Evolutionary conservation across 2,329 filamentous ascomycete genomes (phyloP), one percentile per base, ranked within the genome.

Genomic region (Fusarium sterilihyphosum): DNA sequence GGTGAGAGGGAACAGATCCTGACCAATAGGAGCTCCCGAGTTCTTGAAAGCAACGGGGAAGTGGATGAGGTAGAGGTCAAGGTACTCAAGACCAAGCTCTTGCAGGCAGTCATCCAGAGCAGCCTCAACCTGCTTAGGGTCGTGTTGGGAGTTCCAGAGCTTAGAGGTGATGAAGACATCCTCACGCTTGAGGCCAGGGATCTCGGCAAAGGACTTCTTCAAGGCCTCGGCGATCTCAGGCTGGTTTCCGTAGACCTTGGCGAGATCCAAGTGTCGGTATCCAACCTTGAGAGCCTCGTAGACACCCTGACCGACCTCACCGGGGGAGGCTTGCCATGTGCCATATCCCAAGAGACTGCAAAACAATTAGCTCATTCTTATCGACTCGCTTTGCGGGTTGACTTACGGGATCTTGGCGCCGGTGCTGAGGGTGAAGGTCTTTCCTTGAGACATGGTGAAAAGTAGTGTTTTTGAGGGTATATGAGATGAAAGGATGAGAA

Each of bases 311-410:
- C 49, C 49, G 12, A 52, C 49, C n/a, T 52, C 49, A 52, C 49
- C 49, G 8, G 49, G 49, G 0, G 49, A 52, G 17, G 49, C 49
- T 20, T 52, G 49, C 49, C 49, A 52, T 52, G 49, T 52, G 31
- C 49, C 49, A n/a, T 52, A 52, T 6, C 49, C 49, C 49, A 52
- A 1, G 9, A 52, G 49, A 35, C 49, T 52, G 12, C 4, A 2
- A 5, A 35, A 35, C 29, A 52, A 52, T 52, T 52, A 52, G 49
- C 47, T 18, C 22, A 49, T n/a, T 6, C 14, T 17, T 17, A 0
- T 31, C 13, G 6, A 6, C 9, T 3, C 2, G 3, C 6, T 31
- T 31, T 3, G 29, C 31, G 31, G 12, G 3, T 24, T 5, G 0
- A 35, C 49, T 11, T 16, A 52, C 49, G 49, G 49, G 49, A 52